Conservation (phyloP, 495 filamentous ascomycete genomes). For the Hypomontagnella monticulosa region DNA sequence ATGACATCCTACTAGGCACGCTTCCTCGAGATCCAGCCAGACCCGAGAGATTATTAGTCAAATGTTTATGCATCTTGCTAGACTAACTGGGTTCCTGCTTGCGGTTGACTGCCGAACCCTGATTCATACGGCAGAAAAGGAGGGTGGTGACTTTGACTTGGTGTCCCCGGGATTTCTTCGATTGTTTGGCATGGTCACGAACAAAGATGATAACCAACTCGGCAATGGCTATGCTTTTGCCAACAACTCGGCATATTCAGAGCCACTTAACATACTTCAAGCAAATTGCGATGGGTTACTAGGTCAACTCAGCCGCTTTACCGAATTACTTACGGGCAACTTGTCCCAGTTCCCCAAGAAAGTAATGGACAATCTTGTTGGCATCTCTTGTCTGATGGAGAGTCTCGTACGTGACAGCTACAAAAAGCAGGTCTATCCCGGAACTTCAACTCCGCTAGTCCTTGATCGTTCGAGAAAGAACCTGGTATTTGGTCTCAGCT, state of each 20-base stretch:
- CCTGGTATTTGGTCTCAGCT: constrained; percentile 48
- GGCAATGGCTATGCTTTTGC: constrained; percentile 21
- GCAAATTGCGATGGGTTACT: constrained; percentile 31
- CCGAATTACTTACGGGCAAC: constrained; percentile 44
- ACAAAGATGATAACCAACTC: constrained; percentile 27
- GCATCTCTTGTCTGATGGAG: constrained; percentile 47
- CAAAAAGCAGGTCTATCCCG: constrained; percentile 29
- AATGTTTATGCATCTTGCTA: constrained; percentile 38
- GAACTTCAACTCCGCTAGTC: background rate
- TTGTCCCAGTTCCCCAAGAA: constrained; percentile 52
- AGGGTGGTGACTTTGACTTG: constrained; percentile 32
- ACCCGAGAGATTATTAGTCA: constrained; percentile 39
- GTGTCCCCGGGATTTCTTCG: constrained; percentile 43
- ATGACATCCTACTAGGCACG: constrained; percentile 21
- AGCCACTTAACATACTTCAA: constrained; percentile 39
- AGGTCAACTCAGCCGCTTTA: constrained; percentile 38
- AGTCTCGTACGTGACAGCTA: constrained; percentile 45
- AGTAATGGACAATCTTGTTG: constrained; percentile 54
- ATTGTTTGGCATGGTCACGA: constrained; percentile 23
- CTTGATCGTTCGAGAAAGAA: constrained; percentile 39
- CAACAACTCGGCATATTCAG: constrained; percentile 11
- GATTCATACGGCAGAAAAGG: constrained; percentile 11
- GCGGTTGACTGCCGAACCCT: constrained; percentile 36
- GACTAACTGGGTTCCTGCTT: constrained; percentile 40
- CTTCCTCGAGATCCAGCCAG: constrained; percentile 29